Evolutionary conservation across 257 asterid genomes (phyloP).

Genomic region (Penstemon eatonii): DNA sequence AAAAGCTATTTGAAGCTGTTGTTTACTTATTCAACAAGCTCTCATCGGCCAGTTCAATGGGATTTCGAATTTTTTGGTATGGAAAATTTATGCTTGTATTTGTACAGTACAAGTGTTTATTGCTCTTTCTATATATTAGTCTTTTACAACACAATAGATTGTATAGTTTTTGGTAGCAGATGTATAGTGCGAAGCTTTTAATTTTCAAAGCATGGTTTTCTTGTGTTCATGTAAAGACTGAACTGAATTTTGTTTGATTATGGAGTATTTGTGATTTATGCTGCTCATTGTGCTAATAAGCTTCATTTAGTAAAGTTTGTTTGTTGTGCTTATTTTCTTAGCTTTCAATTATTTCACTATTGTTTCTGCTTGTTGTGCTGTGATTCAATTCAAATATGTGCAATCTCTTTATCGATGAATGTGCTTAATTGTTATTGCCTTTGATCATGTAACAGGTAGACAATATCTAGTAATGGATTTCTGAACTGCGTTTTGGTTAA

Average conservation of each 20-base stretch:
- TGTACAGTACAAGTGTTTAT: not conserved
- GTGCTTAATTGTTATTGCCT: not conserved
- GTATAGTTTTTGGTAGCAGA: no score
- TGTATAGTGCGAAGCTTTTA: not conserved
- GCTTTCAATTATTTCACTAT: not conserved
- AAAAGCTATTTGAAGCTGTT: constrained; percentile 19
- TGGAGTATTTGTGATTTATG: not conserved
- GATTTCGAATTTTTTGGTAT: constrained; percentile 11
- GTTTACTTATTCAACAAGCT: constrained; percentile 30
- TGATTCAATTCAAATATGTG: not conserved
- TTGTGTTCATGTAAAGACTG: not conserved
- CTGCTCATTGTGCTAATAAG: not conserved
- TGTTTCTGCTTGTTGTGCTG: no score
- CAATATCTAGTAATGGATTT: constrained; percentile 5
- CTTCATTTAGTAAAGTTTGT: no score
- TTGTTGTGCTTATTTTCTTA: not conserved
- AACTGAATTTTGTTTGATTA: constrained; percentile 7
- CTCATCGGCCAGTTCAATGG: constrained; percentile 12
- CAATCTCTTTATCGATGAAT: not conserved
- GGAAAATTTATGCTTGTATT: not conserved
- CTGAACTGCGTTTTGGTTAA: constrained; percentile 20
- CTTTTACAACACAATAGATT: not conserved
- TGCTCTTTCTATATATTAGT: not conserved
- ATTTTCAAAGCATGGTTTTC: not conserved
- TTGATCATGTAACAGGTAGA: constrained; percentile 15